Base-by-base conservation (phyloP, 768 basidiomycete species). In the Pulveroboletus sp. region DNA sequence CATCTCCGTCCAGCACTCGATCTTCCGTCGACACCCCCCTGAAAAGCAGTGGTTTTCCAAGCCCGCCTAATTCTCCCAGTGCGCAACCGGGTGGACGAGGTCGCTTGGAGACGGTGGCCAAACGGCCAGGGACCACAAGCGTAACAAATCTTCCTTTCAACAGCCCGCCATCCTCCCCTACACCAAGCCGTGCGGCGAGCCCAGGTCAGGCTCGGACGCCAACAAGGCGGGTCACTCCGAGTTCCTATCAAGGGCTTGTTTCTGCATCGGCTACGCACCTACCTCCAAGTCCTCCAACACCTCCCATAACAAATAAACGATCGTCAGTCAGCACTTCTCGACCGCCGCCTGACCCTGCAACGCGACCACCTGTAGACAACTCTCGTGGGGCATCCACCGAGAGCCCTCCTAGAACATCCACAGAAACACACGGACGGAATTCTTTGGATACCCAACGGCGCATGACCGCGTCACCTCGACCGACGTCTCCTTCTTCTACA, bases 251-350 rank as follows among this genome's bases (percentile, higher is more conserved):
- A 50, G 73, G 74, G 24, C 57, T 75, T 17, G 62, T 71, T 6
- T 80, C 82, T 2, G 57, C 74, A 6, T 81, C 83, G 4, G 65
- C 77, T 3, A 75, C 80, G 2, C 75, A 79, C 54, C 67, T 80
- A 43, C 76, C 78, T n/a, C 65, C 76, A 17, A 52, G 42, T 40
- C 53, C 66, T 11, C 55, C 63, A 10, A 59, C 58, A 31, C 57
- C 74, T 12, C 62, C 70, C 5, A 48, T 63, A 21, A 43, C 63
- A 40, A 60, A 60, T 32, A 63, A 67, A 24, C 59, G 64, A 46
- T 54, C 63, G 14, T 68, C 64, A 16, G 33, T 64, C 14, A 53
- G 65, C 23, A 27, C 57, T 14, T 47, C 50, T 44, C 56, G 64
- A 34, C 53, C 56, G 16, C 51, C 50, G 16, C 12, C 38, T 7